Base-by-base conservation (phyloP, 2,329 filamentous ascomycete species). In the Fusarium sp. region DNA sequence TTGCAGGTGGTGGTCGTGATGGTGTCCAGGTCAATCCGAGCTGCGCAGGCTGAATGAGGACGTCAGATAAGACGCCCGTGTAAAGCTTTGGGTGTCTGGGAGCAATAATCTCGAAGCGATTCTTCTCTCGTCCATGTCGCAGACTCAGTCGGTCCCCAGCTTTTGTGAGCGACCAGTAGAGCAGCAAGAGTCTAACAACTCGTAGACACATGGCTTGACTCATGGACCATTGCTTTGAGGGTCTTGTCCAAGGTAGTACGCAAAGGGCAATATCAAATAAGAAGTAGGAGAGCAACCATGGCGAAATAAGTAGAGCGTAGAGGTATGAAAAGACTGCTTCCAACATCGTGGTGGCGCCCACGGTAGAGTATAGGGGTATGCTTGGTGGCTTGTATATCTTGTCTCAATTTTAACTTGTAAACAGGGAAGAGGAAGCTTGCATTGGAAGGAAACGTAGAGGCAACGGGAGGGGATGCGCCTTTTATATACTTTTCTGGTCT, bases 1-100 rank as follows among this genome's bases (percentile, higher is more conserved):
- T 49, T 7, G 61, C 31, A 1, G 65, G 49, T 2, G 65, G 65
- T 1, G 65, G 65, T 2, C 50, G 36, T 6, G 65, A 44, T 0
- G 65, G 65, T 2, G 65, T 67, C 65, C 65, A 67, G 8, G 58
- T 68, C 65, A 67, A 56, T 6, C 65, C 65, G 2, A 67, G 8
- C 3, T 53, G 14, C 0, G 38, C 23, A 6, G 65, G 65, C 17
- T 51, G 54, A 4, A 66, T 42, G 4, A 17, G 4, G 9, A 23
- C 29, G 15, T 66, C 52, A 9, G 35, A 33, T 2, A 67, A 32
- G 1, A 63, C 33, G 4, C 38, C 65, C 43, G 49, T 42, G 19
- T 68, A 67, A 1, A 68, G 13, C 11, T 68, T 66, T 1, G 47
- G 41, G 1, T 58, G 64, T n/a, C 55, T 45, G 1, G 65, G 65